Percentiles rank a stretch among this genome's conserved stretches.
phyloP scores from a whole-genome alignment of 1,284 basidiomycete genomes.

The Gymnopus androsaceus region DNA sequence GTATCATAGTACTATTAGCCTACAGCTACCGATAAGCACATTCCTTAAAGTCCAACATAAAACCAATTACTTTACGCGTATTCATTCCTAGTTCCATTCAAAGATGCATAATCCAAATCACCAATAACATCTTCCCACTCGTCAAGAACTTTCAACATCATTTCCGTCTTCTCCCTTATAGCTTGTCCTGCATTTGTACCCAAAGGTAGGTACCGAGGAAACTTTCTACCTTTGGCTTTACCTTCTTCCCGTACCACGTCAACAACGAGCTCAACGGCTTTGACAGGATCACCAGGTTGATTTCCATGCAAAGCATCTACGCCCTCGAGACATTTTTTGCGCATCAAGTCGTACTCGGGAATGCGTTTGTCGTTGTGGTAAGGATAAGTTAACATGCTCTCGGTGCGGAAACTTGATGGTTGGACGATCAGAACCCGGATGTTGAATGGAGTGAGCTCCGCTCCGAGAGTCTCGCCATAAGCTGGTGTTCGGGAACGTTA shows the following conservation, averaged over 20 bases:
- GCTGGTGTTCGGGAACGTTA: slow-evolving; percentile 18
- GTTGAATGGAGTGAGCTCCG: slow-evolving; percentile 30
- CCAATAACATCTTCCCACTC: slow-evolving; percentile 31
- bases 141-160: slow-evolving; percentile 25
- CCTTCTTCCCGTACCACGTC: slow-evolving; percentile 35
- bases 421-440: slow-evolving; percentile 33
- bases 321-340: slow-evolving; percentile 16
- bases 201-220: slow-evolving; percentile 29
- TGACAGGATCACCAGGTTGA: slow-evolving; percentile 32
- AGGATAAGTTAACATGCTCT: slow-evolving; percentile 20
- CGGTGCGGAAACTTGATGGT: slow-evolving; percentile 34
- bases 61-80: not conserved
- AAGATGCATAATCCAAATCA: slow-evolving; percentile 12
- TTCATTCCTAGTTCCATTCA: not conserved
- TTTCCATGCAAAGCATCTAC: slow-evolving; percentile 22
- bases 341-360: slow-evolving; percentile 28
- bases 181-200: slow-evolving; percentile 31
- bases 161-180: slow-evolving; percentile 24
- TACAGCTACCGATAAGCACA: no score
- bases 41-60: not conserved
- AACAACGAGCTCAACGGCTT: slow-evolving; percentile 30
- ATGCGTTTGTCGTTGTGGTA: slow-evolving; percentile 23
- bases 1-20: no score
- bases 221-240: slow-evolving; percentile 22
- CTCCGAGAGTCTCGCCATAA: slow-evolving; percentile 32